A percentile compares a stretch with the other conserved stretches of the same genome.
These are phyloP conservation scores for Colletotrichum sojae DNA, from an alignment of 2,329 filamentous ascomycete species.

Conservation along the genomic window DNA sequence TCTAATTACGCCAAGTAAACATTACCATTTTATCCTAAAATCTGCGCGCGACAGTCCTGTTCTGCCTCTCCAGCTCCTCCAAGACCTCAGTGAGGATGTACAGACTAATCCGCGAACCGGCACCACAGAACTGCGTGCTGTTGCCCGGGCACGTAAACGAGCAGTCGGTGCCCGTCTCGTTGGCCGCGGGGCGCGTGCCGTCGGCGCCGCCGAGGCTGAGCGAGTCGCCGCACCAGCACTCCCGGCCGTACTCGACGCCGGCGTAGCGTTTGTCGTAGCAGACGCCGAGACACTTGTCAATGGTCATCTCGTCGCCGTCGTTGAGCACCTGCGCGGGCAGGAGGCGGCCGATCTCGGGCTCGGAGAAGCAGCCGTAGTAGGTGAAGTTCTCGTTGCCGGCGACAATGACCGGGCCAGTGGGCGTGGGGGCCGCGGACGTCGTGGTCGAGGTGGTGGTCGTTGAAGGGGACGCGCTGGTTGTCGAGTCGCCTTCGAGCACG, in stretches of 20 bases:
- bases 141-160: slow-evolving; percentile 41
- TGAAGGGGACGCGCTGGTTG: background rate
- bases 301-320: slow-evolving; percentile 43
- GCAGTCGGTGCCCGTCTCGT: slow-evolving; percentile 38
- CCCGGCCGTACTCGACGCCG: slow-evolving; percentile 43
- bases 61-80: background rate
- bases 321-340: slow-evolving; percentile 49
- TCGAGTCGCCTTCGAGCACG: background rate
- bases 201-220: slow-evolving; percentile 45
- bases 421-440: slow-evolving; percentile 30
- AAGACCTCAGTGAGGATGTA: slow-evolving; percentile 45
- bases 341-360: slow-evolving; percentile 51
- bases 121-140: slow-evolving; percentile 39
- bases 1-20: slow-evolving; percentile 19
- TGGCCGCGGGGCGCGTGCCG: slow-evolving; percentile 36
- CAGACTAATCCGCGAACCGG: slow-evolving; percentile 49
- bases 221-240: slow-evolving; percentile 44
- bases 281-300: slow-evolving; percentile 39
- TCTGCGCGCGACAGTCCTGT: slow-evolving; percentile 5
- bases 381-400: slow-evolving; percentile 54
- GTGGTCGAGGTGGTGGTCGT: background rate
- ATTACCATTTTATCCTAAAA: slow-evolving; percentile 2
- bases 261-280: slow-evolving; percentile 41
- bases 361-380: slow-evolving; percentile 53
- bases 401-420: slow-evolving; percentile 48